phyloP scores from a whole-genome alignment of 148 eudicot genomes.

The Chenopodium quinoa region DNA sequence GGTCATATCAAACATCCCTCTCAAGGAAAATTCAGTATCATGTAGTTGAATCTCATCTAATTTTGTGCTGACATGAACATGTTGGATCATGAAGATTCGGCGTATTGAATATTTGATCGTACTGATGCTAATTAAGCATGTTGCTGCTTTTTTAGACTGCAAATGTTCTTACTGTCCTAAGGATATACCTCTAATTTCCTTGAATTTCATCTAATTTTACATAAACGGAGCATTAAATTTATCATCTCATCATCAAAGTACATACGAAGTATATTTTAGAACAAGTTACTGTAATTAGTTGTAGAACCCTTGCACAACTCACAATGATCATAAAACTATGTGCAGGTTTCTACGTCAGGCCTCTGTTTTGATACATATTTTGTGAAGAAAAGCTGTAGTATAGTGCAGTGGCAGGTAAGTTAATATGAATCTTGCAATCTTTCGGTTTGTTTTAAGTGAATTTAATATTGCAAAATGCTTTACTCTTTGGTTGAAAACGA shows the following conservation, averaged over 20 bases:
- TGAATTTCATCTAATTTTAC: background rate
- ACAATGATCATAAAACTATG: background rate
- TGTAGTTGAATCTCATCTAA: background rate
- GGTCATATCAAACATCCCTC: background rate
- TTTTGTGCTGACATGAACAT: background rate
- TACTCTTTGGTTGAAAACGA: conserved; percentile 1
- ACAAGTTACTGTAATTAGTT: background rate
- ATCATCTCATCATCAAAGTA: no score
- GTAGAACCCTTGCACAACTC: background rate
- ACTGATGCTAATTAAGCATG: background rate
- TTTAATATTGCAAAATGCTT: background rate
- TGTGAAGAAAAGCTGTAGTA: background rate
- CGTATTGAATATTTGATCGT: no score
- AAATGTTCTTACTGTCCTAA: background rate
- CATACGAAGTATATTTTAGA: background rate
- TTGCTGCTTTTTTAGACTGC: background rate
- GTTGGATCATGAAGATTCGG: background rate
- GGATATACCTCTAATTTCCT: background rate
- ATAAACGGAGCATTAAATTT: no score
- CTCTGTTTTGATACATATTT: background rate
- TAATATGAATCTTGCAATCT: conserved; percentile 1
- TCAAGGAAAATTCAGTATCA: background rate
- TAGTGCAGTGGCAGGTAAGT: background rate
- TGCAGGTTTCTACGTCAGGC: background rate
- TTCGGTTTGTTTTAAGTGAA: background rate